phyloP scores from a whole-genome alignment of 768 basidiomycete species.

The Tulasnella sp. region DNA sequence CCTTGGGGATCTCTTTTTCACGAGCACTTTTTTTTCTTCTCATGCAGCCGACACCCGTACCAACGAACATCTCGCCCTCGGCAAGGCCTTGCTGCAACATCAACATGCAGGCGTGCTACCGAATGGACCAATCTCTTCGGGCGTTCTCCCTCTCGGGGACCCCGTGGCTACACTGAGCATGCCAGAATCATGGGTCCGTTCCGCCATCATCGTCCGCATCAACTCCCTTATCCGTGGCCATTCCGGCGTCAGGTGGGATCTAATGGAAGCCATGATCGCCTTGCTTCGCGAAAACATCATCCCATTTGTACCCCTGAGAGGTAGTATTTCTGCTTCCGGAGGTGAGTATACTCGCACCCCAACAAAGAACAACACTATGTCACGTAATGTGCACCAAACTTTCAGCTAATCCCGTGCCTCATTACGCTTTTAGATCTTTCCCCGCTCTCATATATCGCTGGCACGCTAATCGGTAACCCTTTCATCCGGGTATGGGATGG shows the following conservation, averaged over 20 bases:
- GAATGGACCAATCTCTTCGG: not conserved
- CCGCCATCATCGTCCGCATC: conserved; percentile 76
- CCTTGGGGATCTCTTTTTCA: not conserved
- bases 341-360: conserved; percentile 14
- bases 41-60: conserved; percentile 71
- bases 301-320: conserved; percentile 64
- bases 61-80: conserved; percentile 58
- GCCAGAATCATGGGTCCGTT: conserved; percentile 83
- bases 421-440: conserved; percentile 40
- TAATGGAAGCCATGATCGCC: conserved; percentile 67
- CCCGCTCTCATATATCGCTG: conserved; percentile 76
- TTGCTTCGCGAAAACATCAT: conserved; percentile 61
- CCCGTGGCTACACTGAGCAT: conserved; percentile 58
- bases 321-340: conserved; percentile 75
- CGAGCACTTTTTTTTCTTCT: conserved; percentile 13
- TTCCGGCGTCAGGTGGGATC: conserved; percentile 72
- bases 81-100: conserved; percentile 75
- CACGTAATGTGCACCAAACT: no score
- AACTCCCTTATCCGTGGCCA: conserved; percentile 85
- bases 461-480: conserved; percentile 67
- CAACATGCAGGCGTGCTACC: conserved; percentile 62
- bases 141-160: conserved; percentile 51
- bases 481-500: conserved; percentile 47
- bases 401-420: not conserved
- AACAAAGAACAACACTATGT: no score